Evolutionary conservation across 2,329 filamentous ascomycete species (phyloP).

Genomic region (Alternaria rosae): DNA sequence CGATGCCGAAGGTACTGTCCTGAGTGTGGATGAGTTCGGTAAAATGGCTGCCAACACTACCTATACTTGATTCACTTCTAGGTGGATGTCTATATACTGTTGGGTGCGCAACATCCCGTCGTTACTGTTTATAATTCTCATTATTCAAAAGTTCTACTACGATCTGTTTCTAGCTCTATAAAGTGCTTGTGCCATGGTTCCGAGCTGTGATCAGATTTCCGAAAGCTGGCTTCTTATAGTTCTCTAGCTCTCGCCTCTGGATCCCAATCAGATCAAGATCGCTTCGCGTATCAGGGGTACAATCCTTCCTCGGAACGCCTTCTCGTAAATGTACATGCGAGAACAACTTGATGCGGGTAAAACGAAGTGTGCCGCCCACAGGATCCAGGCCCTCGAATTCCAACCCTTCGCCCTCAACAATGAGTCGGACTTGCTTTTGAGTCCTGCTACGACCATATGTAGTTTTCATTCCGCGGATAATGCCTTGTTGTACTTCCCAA

Average conservation of each 20-base stretch:
- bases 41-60: constrained; percentile 7
- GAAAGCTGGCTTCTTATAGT: not conserved
- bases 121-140: not conserved
- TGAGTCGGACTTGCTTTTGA: not conserved
- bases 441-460: not conserved
- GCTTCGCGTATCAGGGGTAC: not conserved
- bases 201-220: not conserved
- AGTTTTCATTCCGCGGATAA: not conserved
- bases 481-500: not conserved
- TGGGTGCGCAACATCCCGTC: not conserved
- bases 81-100: not conserved
- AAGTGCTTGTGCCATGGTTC: not conserved
- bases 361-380: not conserved
- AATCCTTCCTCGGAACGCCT: not conserved
- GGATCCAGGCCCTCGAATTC: not conserved
- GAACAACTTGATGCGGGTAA: not conserved
- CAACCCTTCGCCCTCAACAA: not conserved
- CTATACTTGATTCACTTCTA: not conserved
- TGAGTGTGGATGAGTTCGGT: constrained; percentile 19
- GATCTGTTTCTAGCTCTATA: not conserved
- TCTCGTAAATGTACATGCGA: not conserved
- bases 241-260: not conserved
- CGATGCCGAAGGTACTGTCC: constrained; percentile 13
- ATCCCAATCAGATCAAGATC: not conserved
- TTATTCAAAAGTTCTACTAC: not conserved